Conservation (phyloP, 768 basidiomycete genomes). For the Tulasnella sp. region DNA sequence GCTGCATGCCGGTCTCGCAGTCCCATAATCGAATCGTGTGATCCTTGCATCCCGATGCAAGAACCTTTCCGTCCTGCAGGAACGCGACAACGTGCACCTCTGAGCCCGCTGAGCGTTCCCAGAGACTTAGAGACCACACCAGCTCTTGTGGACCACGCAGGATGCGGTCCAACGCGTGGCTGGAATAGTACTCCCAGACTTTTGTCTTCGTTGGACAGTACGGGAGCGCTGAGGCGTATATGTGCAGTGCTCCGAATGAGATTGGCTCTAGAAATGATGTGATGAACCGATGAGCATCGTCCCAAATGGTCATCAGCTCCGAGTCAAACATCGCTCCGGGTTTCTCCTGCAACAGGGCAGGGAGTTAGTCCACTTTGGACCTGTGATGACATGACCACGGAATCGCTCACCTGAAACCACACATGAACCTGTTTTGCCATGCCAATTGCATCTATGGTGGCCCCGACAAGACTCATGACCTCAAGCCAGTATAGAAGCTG, state of each 20-base stretch:
- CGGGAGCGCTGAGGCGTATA: not conserved
- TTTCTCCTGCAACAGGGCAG: not conserved
- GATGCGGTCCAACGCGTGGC: not conserved
- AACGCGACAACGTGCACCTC: not conserved
- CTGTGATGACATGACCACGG: too few species aligned
- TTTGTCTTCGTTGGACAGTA: not conserved
- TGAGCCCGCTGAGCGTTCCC: not conserved
- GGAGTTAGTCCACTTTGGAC: too few species aligned
- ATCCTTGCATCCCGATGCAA: not conserved
- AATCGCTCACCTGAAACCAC: not conserved
- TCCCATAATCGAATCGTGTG: not conserved
- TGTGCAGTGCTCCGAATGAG: not conserved
- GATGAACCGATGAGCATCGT: not conserved
- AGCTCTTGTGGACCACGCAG: not conserved
- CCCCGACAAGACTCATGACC: not conserved
- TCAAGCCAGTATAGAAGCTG: not conserved
- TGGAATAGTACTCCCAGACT: not conserved
- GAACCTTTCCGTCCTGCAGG: not conserved
- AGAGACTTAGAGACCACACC: not conserved
- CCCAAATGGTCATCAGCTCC: not conserved
- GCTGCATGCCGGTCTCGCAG: not conserved
- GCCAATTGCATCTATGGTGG: not conserved
- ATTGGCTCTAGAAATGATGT: not conserved
- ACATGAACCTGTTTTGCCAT: not conserved
- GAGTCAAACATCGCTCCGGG: not conserved